phyloP scores from a whole-genome alignment of 495 filamentous ascomycete species.

The Penicillium mononematosum region DNA sequence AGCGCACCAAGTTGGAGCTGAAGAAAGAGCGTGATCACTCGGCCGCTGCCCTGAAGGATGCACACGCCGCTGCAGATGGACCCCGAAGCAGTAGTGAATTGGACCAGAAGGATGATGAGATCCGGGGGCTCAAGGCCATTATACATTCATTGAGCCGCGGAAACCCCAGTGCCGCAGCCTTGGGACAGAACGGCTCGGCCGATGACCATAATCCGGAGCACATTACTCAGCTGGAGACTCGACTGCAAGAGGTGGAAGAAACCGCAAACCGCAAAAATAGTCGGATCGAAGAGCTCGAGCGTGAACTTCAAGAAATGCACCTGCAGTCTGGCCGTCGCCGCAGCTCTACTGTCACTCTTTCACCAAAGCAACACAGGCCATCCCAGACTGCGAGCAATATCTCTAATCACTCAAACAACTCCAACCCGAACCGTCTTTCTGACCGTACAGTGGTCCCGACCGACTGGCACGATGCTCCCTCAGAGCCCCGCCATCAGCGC shows the following conservation, averaged over 20 bases:
- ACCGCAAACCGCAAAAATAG: conserved; percentile 66
- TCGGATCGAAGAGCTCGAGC: conserved; percentile 88
- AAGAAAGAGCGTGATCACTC: conserved; percentile 88
- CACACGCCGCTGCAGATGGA: conserved; percentile 49
- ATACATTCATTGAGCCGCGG: conserved; percentile 88
- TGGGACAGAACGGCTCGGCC: conserved; percentile 29
- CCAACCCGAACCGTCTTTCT: conserved; percentile 44
- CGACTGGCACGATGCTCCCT: conserved; percentile 43
- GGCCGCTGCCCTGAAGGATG: conserved; percentile 58
- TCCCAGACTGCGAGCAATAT: conserved; percentile 36
- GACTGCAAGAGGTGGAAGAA: conserved; percentile 71
- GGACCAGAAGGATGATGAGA: conserved; percentile 95
- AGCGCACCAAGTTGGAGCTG: conserved; percentile 86
- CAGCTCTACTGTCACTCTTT: conserved; percentile 46
- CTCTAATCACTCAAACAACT: conserved; percentile 22
- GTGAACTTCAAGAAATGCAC: conserved; percentile 70
- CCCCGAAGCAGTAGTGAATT: conserved; percentile 64
- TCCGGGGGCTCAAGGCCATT: conserved; percentile 93
- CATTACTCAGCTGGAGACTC: conserved; percentile 61
- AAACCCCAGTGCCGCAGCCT: conserved; percentile 44
- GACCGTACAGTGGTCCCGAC: conserved; percentile 48
- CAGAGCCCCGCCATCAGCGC: conserved; percentile 36
- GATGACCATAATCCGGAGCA: conserved; percentile 36
- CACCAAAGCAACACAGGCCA: conserved; percentile 41
- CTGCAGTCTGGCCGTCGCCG: conserved; percentile 30